A percentile compares a stretch with the other conserved stretches of the same genome.
Conservation (phyloP, 192 early-diverging fungal genomes). For the Coemansia sp. region DNA sequence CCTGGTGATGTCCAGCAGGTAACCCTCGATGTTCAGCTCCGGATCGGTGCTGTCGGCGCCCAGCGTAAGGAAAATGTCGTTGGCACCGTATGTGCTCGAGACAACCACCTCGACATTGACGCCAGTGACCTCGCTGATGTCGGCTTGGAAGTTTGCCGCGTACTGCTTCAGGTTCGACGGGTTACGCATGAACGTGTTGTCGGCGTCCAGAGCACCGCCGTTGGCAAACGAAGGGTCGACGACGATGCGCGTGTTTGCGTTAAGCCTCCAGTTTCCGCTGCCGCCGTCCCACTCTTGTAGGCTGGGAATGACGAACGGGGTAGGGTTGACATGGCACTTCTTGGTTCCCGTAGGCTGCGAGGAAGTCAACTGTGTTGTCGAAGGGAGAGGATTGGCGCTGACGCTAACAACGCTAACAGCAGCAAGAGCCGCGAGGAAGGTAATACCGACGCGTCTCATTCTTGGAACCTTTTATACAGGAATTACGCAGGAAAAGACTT, state of each 20-base stretch:
- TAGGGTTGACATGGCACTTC: slow-evolving; percentile 21
- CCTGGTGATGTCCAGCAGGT: slow-evolving; percentile 35
- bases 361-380: slow-evolving; percentile 1
- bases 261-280: slow-evolving; percentile 37
- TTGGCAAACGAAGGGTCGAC: slow-evolving; percentile 34
- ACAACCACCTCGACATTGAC: slow-evolving; percentile 33
- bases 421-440: slow-evolving; percentile 31
- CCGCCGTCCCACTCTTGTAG: slow-evolving; percentile 41
- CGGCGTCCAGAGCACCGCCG: slow-evolving; percentile 26
- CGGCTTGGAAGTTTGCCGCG: slow-evolving; percentile 31
- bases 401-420: slow-evolving; percentile 22
- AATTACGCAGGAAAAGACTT: background rate
- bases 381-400: slow-evolving; percentile 28
- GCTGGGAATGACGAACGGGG: slow-evolving; percentile 44
- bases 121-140: slow-evolving; percentile 38
- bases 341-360: slow-evolving; percentile 4
- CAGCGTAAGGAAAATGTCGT: slow-evolving; percentile 45
- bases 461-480: background rate
- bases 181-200: slow-evolving; percentile 40
- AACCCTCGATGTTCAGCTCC: slow-evolving; percentile 35
- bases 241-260: slow-evolving; percentile 32
- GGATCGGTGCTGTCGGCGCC: slow-evolving; percentile 35
- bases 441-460: slow-evolving; percentile 29
- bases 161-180: slow-evolving; percentile 35
- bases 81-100: slow-evolving; percentile 11